Evolutionary conservation across 2,329 filamentous ascomycete species (phyloP), one percentile per base, ranked within the genome.

Genomic region (Rhytidhysteron rufulum): DNA sequence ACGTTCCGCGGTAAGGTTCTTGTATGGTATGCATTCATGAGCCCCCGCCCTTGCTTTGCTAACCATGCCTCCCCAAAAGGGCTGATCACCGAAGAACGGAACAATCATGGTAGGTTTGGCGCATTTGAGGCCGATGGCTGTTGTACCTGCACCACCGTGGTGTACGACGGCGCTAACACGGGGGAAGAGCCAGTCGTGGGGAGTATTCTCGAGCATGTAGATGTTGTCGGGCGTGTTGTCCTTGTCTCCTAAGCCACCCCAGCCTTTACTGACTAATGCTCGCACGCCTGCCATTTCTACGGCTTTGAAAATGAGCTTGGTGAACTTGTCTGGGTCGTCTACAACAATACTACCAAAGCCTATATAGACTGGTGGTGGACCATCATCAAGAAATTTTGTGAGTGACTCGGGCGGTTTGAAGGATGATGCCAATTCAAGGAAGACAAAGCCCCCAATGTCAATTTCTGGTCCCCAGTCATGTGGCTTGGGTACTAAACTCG

Each of bases 71-170:
- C 85, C 85, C 85, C 86, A 89, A 57, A 89, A 89, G 35, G 83
- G 77, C 60, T 89, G 85, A 55, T 89, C 85, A 3, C 85, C 85
- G 49, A 89, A 89, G 65, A 89, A 89, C 0, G 85, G 85, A 2
- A 89, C 82, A 19, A 88, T 77, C 78, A 88, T 84, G 4, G 82
- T 87, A 0, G 85, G 85, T 51, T 77, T 79, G 3, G 77, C 85
- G 47, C 77, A 83, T 58, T 85, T 86, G 22, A 89, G 69, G 1
- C 83, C 83, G 34, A 85, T 85, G 2, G 85, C 85, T 1, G 84
- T 86, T 0, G 85, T 89, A 2, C 85, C 85, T 0, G 86, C 86
- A 10, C 85, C 85, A n/a, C 85, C 85, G 47, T 88, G 85, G 45
- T 87, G 85, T 1, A 88, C 78, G 3, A 83, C 83, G 0, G 80